Evolutionary conservation across 2,329 filamentous ascomycete genomes (phyloP), one percentile per base, ranked within the genome.

Genomic region (Hypoxylon rubiginosum): DNA sequence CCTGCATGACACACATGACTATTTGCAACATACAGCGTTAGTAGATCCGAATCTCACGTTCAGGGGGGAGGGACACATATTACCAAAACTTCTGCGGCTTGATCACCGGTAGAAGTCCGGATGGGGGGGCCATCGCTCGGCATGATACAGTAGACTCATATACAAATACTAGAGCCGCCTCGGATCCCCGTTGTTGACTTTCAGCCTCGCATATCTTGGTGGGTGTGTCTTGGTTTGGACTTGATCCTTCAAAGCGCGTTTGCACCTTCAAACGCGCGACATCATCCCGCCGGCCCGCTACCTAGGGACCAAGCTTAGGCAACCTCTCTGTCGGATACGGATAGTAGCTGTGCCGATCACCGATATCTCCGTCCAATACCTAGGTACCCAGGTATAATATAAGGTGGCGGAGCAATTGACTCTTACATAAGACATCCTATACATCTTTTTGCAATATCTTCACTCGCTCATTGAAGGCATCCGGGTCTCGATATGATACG

Each of bases 1-100:
- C 71, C 94, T 86, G 79, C 94, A 97, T 58, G 93, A 64, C 2
- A 74, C 67, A 43, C 73, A 75, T 43, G 72, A 74, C 73, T 75
- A 64, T 45, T 50, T 58, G 46, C 34, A 34, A 48, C 36, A 54
- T 56, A 45, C 24, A 39, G 39, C 43, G 56, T 74, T 67, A 73
- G 70, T 51, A 58, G 43, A 50, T 56, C 60, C 28, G 51, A 56
- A 59, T 46, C 24, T 28, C 53, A 28, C 13, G 6, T 56, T 60
- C 17, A 55, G 45, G 66, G 39, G 56, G 56, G 45, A 48, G 39
- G 58, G 49, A 55, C 49, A 34, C 19, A 58, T 53, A 58, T 72
- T 72, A 75, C 74, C 72, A 75, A 66, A 39, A 60, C 61, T 64
- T 75, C 73, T 57, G 63, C 72, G 46, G 69, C 19, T 13, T 67